Evolutionary conservation across 768 basidiomycete species (phyloP), one percentile per base, ranked within the genome.

Genomic region (Plicaturopsis crispa): DNA sequence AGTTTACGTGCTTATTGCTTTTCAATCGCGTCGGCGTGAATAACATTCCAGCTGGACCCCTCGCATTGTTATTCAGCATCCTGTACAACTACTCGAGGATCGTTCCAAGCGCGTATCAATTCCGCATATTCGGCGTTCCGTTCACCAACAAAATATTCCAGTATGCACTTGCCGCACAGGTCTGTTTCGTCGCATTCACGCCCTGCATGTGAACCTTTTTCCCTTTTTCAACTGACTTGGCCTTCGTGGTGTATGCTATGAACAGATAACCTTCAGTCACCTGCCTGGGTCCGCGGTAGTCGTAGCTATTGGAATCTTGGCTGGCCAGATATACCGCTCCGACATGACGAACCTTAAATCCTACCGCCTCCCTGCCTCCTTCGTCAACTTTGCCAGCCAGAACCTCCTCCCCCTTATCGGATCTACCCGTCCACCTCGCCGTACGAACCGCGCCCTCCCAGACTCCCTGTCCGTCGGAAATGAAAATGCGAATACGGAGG

Each of bases 1-100:
- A 87, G 47, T 79, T 92, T 45, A 43, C 73, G 2, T 60, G 74
- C 2, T 65, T 91, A 38, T 57, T 92, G 17, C 43, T 82, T 5
- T 69, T 88, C 40, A 70, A 86, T 47, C 70, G 73, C 24, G 39
- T 78, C 13, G 80, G 85, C 3, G 54, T 92, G 39, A 89, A 88
- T 47, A 65, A 75, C 42, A 74, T 92, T 23, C 76, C 87, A 1
- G 57, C 84, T 23, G 91, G 91, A 2, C 83, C 87, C 6, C 68
- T 77, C n/a, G 67, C 82, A 3, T 49, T 92, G 2, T 51, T 88
- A 17, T 91, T 91, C 69, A 81, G 73, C 55, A 72, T 88, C 24
- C 51, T 93, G 20, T 93, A 90, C 56, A 89, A 93, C 52, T 84
- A 86, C 57, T 75, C 75, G 36, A 64, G 87, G 31, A 72, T 87